Base-by-base conservation (phyloP, 805 yeast species). In the Cyberlindnera samutprakarnensis region DNA sequence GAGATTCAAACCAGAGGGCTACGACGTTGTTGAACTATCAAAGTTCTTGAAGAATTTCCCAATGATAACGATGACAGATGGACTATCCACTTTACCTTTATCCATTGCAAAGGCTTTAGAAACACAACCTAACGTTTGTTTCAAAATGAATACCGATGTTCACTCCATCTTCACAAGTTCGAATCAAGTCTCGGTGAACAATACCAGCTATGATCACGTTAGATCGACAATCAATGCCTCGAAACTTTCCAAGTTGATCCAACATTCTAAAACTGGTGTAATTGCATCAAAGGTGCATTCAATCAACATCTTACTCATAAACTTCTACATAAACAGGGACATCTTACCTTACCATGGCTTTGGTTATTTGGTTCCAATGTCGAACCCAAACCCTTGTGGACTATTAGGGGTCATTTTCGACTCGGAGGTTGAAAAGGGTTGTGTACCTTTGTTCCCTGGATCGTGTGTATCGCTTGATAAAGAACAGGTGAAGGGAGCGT, bases 391-490 rank as follows among this genome's bases (percentile, higher is more conserved):
- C 41, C 64, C 68, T 4, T 75, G 74, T 29, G 63, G 70, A 14
- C 57, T 87, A 12, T 61, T 90, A 19, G 98, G 98, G 3, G 85
- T 86, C 6, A 86, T 92, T 14, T 90, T 80, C 57, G 97, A 90
- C 54, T 84, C 95, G 2, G 86, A 85, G 33, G 72, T 85, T 15
- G 92, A 83, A 47, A 68, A 71, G 42, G 70, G 75, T 31, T 57
- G 71, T 25, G 44, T 47, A 14, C 57, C 59, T 1, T 38, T 66
- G 5, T 39, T 53, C 27, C 31, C 15, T 8, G 21, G 21, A 8
- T 10, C 7, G 7, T n/a, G n/a, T n/a, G n/a, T n/a, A n/a, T n/a
- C n/a, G n/a, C n/a, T n/a, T n/a, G n/a, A n/a, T n/a, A n/a, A n/a
- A n/a, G n/a, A n/a, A n/a, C n/a, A n/a, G n/a, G n/a, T n/a, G n/a